Conservation (phyloP, 2,329 filamentous ascomycete species). For the Aureobasidium pullulans region DNA sequence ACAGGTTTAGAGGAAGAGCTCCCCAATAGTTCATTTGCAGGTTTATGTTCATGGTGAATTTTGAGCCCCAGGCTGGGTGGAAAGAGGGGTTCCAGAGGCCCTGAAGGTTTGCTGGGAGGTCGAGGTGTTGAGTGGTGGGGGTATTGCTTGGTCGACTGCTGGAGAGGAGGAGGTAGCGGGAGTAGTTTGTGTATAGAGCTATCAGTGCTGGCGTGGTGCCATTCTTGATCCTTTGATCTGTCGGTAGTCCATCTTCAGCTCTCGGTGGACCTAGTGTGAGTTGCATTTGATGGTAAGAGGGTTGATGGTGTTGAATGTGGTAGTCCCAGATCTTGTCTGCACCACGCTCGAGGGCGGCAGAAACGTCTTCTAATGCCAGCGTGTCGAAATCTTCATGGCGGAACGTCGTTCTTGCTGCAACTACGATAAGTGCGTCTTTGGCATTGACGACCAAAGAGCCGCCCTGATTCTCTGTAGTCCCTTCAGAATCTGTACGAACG, state of each 20-base stretch:
- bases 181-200: slow-evolving; percentile 33
- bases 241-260: slow-evolving; percentile 22
- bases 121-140: slow-evolving; percentile 20
- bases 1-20: slow-evolving; percentile 20
- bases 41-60: slow-evolving; percentile 48
- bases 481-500: background rate
- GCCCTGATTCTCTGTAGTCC: background rate
- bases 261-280: slow-evolving; percentile 30
- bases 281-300: slow-evolving; percentile 21
- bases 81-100: slow-evolving; percentile 40
- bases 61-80: slow-evolving; percentile 40
- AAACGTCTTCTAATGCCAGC: background rate
- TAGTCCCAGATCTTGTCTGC: background rate
- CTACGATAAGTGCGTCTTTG: slow-evolving; percentile 29
- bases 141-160: slow-evolving; percentile 34
- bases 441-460: slow-evolving; percentile 29
- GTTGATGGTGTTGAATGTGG: slow-evolving; percentile 12
- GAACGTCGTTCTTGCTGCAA: slow-evolving; percentile 36
- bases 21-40: slow-evolving; percentile 49
- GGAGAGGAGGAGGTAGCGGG: slow-evolving; percentile 17
- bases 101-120: slow-evolving; percentile 38
- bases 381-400: background rate
- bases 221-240: background rate
- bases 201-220: slow-evolving; percentile 10
- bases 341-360: background rate